A percentile compares a stretch with the other conserved stretches of the same genome.
Evolutionary conservation across 2,329 filamentous ascomycete genomes (phyloP).

Genomic region (Penicillium polonicum): DNA sequence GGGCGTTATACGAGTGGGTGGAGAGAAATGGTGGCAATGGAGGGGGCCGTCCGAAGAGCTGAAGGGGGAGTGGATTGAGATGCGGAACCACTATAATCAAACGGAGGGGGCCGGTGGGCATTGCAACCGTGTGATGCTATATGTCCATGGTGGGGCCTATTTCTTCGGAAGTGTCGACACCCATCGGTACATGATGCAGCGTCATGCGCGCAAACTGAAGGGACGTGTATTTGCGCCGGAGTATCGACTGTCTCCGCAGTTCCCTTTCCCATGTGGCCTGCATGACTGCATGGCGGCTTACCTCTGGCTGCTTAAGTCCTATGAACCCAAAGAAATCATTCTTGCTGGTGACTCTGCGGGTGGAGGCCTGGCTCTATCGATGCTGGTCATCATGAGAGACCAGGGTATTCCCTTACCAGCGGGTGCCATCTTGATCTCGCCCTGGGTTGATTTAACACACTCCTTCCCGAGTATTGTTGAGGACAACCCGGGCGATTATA

Average conservation of each 20-base stretch:
- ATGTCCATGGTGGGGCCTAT: constrained; percentile 91
- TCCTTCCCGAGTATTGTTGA: constrained; percentile 87
- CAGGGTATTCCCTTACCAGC: constrained; percentile 80
- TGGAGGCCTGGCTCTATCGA: constrained; percentile 79
- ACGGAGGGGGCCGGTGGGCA: constrained; percentile 61
- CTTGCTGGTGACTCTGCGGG: constrained; percentile 92
- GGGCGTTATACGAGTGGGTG: constrained; percentile 74
- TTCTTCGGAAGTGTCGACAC: constrained; percentile 95
- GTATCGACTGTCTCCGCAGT: constrained; percentile 88
- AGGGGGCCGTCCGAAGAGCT: constrained; percentile 64
- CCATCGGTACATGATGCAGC: constrained; percentile 96
- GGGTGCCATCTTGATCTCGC: constrained; percentile 85
- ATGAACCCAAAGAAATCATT: constrained; percentile 78
- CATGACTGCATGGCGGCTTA: constrained; percentile 90
- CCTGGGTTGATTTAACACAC: constrained; percentile 94
- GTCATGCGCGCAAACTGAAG: constrained; percentile 90
- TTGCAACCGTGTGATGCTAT: constrained; percentile 79
- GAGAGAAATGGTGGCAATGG: constrained; percentile 88
- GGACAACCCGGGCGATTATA: constrained; percentile 77
- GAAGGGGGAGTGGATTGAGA: constrained; percentile 93
- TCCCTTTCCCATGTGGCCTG: constrained; percentile 89
- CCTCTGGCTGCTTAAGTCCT: constrained; percentile 71
- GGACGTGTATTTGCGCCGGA: constrained; percentile 82
- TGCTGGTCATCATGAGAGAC: constrained; percentile 79
- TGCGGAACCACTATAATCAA: constrained; percentile 76